Evolutionary conservation across 495 filamentous ascomycete species (phyloP), one percentile per base, ranked within the genome.

Genomic region (Penicillium chermesinum): DNA sequence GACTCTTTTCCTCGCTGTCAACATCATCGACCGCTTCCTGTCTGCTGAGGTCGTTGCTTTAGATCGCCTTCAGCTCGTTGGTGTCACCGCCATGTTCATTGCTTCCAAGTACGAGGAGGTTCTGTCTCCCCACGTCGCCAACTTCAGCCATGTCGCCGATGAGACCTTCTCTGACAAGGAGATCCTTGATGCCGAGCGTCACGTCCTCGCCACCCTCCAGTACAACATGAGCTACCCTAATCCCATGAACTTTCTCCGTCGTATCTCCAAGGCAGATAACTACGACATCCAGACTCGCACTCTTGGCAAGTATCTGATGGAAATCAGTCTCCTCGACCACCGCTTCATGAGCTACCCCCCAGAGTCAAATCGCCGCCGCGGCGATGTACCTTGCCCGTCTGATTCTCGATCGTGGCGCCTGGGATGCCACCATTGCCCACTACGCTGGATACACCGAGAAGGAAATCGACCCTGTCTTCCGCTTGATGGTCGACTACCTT

Each of bases 61-160:
- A 41, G 93, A 97, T 57, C 89, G 89, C 47, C 81, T 98, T 7
- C 93, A 98, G 68, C 78, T 98, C 10, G 93, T 98, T 50, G 93
- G 93, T 62, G 88, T 97, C 52, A 94, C 93, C 39, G 93, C 93
- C 62, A 97, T 98, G 93, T 79, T 97, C 76, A 95, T 98, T 63
- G 93, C 94, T 16, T 91, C 91, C 55, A 98, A 98, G 73, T 98
- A 97, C 58, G 93, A 98, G 66, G 93, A 98, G 60, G 90, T 97
- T 44, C 80, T 97, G 17, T 96, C 93, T 3, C 94, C 93, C 25
- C 93, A 97, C 62, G 89, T 98, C 32, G 83, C 84, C 66, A 96
- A 96, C 80, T 97, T 97, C 78, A 85, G 86, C 52, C 87, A 95
- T 57, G 88, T 98, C 56, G 89, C 93, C 58, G 94, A 97, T 63